A percentile compares a stretch with the other conserved stretches of the same genome.
Conservation (phyloP, 257 asterid species). For the Solanum pimpinellifolium region DNA sequence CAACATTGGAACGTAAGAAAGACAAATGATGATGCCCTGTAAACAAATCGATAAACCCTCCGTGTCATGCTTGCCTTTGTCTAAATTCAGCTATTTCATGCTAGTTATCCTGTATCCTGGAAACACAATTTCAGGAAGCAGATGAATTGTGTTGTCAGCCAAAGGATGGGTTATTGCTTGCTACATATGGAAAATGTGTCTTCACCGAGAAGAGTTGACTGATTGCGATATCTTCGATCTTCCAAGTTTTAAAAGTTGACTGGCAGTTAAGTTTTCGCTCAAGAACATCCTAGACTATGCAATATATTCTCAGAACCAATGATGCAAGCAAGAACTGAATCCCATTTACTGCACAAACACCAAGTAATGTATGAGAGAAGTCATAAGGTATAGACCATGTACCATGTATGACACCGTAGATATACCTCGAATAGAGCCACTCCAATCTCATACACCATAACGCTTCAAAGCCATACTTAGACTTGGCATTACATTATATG, state of each 20-base stretch:
- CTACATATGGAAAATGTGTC: background rate
- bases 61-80: background rate
- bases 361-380: background rate
- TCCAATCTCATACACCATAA: slow-evolving; percentile 48
- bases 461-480: slow-evolving; percentile 71
- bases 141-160: background rate
- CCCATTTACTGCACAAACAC: background rate
- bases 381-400: background rate
- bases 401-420: background rate
- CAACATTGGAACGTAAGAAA: background rate
- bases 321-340: background rate
- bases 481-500: slow-evolving; percentile 96
- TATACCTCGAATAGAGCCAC: background rate
- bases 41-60: background rate
- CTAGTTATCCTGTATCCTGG: background rate
- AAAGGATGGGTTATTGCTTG: background rate
- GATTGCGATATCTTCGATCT: background rate
- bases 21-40: background rate
- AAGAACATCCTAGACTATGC: background rate
- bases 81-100: background rate
- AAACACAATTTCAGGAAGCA: background rate
- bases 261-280: background rate
- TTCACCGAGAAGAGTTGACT: background rate
- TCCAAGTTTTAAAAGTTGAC: background rate
- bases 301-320: background rate